Evolutionary conservation across 768 basidiomycete genomes (phyloP).

Genomic region (Lentinula sp.): DNA sequence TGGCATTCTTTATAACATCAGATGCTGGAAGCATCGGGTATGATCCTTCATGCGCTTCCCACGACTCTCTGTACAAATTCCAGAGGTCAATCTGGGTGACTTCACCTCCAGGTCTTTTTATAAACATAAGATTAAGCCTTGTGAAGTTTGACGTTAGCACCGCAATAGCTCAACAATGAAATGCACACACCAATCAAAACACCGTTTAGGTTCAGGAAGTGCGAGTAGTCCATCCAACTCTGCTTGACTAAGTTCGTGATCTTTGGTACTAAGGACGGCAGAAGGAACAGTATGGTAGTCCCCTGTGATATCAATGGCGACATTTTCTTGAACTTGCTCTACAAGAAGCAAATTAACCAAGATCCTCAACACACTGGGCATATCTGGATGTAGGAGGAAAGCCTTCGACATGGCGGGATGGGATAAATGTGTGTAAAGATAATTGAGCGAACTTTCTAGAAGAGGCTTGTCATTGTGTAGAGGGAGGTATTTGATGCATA

Average conservation of each 20-base stretch:
- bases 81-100: slow-evolving; percentile 94
- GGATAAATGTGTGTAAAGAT: slow-evolving; percentile 69
- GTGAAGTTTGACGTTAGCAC: background rate
- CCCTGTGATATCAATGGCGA: slow-evolving; percentile 57
- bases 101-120: slow-evolving; percentile 67
- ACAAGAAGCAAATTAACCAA: slow-evolving; percentile 61
- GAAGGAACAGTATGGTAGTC: slow-evolving; percentile 54
- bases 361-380: slow-evolving; percentile 64
- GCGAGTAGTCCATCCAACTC: slow-evolving; percentile 56
- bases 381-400: slow-evolving; percentile 64
- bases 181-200: slow-evolving; percentile 67
- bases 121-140: slow-evolving; percentile 93
- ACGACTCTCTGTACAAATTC: slow-evolving; percentile 86
- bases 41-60: slow-evolving; percentile 52
- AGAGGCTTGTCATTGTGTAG: slow-evolving; percentile 64
- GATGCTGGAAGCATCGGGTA: slow-evolving; percentile 72
- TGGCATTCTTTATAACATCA: slow-evolving; percentile 93
- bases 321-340: slow-evolving; percentile 68
- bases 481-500: slow-evolving; percentile 67
- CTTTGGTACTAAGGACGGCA: slow-evolving; percentile 35
- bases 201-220: slow-evolving; percentile 69
- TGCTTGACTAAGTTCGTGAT: slow-evolving; percentile 66
- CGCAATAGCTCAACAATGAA: background rate
- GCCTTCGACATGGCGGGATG: slow-evolving; percentile 70
- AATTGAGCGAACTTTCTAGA: slow-evolving; percentile 68